phyloP scores from a whole-genome alignment of 2,329 filamentous ascomycete species.

The Calonectria fujianensis region DNA sequence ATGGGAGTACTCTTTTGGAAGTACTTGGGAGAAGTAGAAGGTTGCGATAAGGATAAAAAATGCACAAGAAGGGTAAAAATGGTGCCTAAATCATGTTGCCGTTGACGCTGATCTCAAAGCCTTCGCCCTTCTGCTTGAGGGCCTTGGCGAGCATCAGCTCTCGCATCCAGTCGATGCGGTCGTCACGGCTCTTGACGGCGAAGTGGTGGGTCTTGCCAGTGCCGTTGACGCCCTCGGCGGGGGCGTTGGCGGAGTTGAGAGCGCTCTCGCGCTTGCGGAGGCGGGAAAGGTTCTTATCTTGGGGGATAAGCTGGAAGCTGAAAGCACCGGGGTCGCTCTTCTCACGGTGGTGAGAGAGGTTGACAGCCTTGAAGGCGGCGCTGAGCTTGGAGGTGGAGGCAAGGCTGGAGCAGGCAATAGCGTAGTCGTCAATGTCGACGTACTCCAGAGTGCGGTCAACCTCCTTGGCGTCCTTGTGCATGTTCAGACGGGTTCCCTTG shows the following conservation, averaged over 20 bases:
- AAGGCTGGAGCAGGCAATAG: slow-evolving; percentile 87
- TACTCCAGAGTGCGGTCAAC: slow-evolving; percentile 80
- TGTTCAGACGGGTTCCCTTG: slow-evolving; percentile 82
- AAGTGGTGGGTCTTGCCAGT: slow-evolving; percentile 94
- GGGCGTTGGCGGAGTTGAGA: slow-evolving; percentile 59
- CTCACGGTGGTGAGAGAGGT: slow-evolving; percentile 73
- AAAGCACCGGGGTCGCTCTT: slow-evolving; percentile 80
- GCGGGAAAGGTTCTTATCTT: slow-evolving; percentile 73
- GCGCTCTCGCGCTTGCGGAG: slow-evolving; percentile 73
- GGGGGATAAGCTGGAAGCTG: slow-evolving; percentile 89
- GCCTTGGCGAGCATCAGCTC: slow-evolving; percentile 95
- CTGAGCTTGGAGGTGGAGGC: slow-evolving; percentile 87
- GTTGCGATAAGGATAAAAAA: neutral
- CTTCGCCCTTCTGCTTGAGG: slow-evolving; percentile 87
- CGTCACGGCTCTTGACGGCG: slow-evolving; percentile 85
- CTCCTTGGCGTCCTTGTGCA: slow-evolving; percentile 79
- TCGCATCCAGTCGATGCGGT: slow-evolving; percentile 98
- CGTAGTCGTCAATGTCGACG: slow-evolving; percentile 92
- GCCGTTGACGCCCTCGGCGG: slow-evolving; percentile 72
- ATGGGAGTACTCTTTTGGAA: slow-evolving; percentile 24
- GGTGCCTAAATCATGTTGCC: slow-evolving; percentile 80
- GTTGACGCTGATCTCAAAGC: slow-evolving; percentile 88
- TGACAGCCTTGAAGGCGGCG: slow-evolving; percentile 89
- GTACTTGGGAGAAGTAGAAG: slow-evolving; percentile 33
- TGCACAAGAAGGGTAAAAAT: slow-evolving; percentile 5